Base-by-base conservation (phyloP, 768 basidiomycete genomes). In the Panus rudis region DNA sequence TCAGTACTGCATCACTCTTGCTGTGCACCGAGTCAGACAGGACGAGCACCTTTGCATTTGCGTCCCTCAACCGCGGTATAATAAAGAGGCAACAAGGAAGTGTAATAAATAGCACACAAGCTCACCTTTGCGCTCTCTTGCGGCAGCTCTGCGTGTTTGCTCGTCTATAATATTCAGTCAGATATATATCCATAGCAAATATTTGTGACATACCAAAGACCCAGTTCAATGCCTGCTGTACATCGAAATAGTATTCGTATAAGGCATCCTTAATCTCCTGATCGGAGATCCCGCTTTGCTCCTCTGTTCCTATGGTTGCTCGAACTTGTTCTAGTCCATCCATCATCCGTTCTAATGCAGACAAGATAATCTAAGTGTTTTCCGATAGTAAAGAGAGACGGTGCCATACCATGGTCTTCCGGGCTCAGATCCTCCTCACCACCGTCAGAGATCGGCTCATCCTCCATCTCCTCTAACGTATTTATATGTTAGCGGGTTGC, bases 221-320 rank as follows among this genome's bases (percentile, higher is more conserved):
- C 77, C 80, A 89, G 24, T 76, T 66, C 8, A 94, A 64, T 14
- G 86, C 79, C 60, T 81, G 73, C 25, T 90, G 79, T 13, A 85
- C 72, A 56, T 94, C 81, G 53, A 94, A 97, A 61, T 86, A 87
- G 54, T 68, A 78, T 54, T 98, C 80, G 85, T 92, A 98, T 35
- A 98, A 68, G 0, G 75, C 70, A 49, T 90, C 84, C 56, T 75
- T 77, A 58, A 99, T 85, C 39, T 79, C 71, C 25, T 68, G 62
- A 59, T 94, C 88, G 32, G 84, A 71, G 34, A 94, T 63, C 6
- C 80, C 84, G 24, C 81, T 81, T 20, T 70, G 55, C 13, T 72
- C 72, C 56, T 78, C 76, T 41, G 72, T 62, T 5, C 91, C 92
- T 22, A 98, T 64, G 14, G 87, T 60, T 19, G 68, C 62, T 39